Conservation (phyloP, 371 early-diverging fungal genomes). For the Syncephalis fuscata region DNA sequence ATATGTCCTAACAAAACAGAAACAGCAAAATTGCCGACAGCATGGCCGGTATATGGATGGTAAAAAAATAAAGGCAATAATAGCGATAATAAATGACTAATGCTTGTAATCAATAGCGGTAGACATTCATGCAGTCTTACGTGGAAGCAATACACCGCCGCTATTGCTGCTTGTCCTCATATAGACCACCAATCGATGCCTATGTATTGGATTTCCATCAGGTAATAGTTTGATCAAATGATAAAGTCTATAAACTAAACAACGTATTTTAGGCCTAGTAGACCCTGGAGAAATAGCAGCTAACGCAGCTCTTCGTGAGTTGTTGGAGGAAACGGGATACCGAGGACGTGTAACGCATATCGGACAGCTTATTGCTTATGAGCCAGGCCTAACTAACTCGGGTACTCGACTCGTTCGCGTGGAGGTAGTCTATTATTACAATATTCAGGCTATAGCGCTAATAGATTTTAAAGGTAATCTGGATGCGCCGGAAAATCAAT, state of each 20-base stretch:
- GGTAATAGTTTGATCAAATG: constrained; percentile 12
- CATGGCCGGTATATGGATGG: too few species aligned
- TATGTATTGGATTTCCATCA: constrained; percentile 40
- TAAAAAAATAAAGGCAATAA: background rate
- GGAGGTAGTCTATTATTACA: background rate
- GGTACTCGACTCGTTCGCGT: constrained; percentile 24
- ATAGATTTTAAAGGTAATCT: constrained; percentile 7
- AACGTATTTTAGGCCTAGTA: constrained; percentile 19
- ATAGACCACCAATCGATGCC: constrained; percentile 32
- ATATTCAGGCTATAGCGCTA: background rate
- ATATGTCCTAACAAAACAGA: background rate
- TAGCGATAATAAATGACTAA: background rate
- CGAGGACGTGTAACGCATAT: constrained; percentile 5
- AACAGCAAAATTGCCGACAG: constrained; percentile 15
- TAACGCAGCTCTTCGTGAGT: constrained; percentile 30
- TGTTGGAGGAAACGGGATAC: constrained; percentile 42
- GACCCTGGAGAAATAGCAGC: constrained; percentile 24
- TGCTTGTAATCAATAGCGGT: constrained; percentile 14
- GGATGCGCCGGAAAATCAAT: constrained; percentile 7
- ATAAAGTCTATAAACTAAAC: background rate
- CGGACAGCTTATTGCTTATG: constrained; percentile 24
- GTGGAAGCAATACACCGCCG: constrained; percentile 15
- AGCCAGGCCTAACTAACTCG: constrained; percentile 38
- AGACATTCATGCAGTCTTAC: constrained; percentile 25
- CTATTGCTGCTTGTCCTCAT: constrained; percentile 32